phyloP scores from a whole-genome alignment of 176 grass and related monocot genomes.

The Musa troglodytarum region DNA sequence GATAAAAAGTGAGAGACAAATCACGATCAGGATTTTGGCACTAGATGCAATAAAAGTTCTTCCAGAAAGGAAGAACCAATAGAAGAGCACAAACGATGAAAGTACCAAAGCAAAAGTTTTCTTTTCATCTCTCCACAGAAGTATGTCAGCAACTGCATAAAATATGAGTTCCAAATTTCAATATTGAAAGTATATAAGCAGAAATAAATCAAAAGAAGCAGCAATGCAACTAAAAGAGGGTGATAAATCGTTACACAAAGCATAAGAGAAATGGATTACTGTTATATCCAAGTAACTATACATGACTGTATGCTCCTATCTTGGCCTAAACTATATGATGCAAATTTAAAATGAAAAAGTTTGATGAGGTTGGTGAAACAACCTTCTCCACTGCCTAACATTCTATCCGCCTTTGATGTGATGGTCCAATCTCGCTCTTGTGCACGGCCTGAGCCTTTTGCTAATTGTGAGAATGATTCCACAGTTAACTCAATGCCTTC shows the following conservation, averaged over 20 bases:
- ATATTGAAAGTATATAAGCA: not conserved
- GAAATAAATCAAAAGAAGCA: conserved; percentile 15
- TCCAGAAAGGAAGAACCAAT: conserved; percentile 91
- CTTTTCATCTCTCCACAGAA: conserved; percentile 96
- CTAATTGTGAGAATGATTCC: conserved; percentile 48
- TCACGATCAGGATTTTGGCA: conserved; percentile 70
- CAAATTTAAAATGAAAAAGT: not conserved
- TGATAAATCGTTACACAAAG: not conserved
- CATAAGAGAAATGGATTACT: conserved; percentile 14
- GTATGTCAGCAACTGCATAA: conserved; percentile 76
- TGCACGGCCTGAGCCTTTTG: conserved; percentile 33
- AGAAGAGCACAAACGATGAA: conserved; percentile 71
- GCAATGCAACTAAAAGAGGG: not conserved
- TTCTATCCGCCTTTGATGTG: conserved; percentile 54
- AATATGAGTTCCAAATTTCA: conserved; percentile 23
- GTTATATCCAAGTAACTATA: conserved; percentile 1
- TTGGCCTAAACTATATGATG: not conserved
- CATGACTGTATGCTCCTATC: not conserved
- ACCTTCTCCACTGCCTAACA: conserved; percentile 86
- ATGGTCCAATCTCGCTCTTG: conserved; percentile 29
- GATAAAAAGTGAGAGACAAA: conserved; percentile 66
- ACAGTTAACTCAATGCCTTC: conserved; percentile 54
- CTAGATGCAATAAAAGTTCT: conserved; percentile 71
- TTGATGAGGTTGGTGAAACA: conserved; percentile 12
- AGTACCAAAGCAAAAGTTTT: conserved; percentile 76